These are phyloP conservation scores for Delonix regia DNA, from an alignment of 306 rosid genomes.

Conservation along the genomic window DNA sequence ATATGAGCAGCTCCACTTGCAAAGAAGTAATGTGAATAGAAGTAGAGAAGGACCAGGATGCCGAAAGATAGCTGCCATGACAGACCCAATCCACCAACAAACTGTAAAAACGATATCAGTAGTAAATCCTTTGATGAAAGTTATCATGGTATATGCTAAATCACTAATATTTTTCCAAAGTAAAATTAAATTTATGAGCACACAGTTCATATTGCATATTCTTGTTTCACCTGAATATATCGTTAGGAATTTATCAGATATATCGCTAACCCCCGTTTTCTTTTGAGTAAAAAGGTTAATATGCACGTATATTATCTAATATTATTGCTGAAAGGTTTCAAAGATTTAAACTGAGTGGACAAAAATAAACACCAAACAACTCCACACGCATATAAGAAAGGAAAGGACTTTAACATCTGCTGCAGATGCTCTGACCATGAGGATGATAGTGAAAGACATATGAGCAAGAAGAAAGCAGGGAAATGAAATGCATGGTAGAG, in stretches of 20 bases:
- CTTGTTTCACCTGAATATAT: too few relatives aligned
- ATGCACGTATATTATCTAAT: too few relatives aligned
- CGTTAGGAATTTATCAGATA: too few relatives aligned
- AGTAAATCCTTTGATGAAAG: conserved; percentile 25
- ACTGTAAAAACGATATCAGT: conserved; percentile 53
- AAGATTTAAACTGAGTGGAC: neutral
- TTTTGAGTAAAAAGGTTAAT: too few relatives aligned
- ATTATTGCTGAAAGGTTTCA: too few relatives aligned
- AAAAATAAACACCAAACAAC: neutral
- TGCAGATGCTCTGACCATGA: neutral
- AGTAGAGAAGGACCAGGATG: conserved; percentile 89
- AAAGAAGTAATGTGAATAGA: conserved; percentile 97
- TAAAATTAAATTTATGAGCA: conserved; percentile 20
- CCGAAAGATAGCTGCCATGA: conserved; percentile 95
- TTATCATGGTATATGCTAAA: neutral
- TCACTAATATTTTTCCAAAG: neutral
- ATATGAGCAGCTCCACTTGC: conserved; percentile 99
- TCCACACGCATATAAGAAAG: neutral
- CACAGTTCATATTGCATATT: conserved; percentile 17
- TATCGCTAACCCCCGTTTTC: too few relatives aligned
- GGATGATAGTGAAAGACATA: neutral
- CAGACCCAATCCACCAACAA: conserved; percentile 94
- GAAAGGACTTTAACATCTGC: neutral
- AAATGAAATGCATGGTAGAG: conserved; percentile 9
- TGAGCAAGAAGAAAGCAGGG: conserved; percentile 11